phyloP scores from a whole-genome alignment of 176 grass and related monocot species.

The Tuctoria greenei region DNA sequence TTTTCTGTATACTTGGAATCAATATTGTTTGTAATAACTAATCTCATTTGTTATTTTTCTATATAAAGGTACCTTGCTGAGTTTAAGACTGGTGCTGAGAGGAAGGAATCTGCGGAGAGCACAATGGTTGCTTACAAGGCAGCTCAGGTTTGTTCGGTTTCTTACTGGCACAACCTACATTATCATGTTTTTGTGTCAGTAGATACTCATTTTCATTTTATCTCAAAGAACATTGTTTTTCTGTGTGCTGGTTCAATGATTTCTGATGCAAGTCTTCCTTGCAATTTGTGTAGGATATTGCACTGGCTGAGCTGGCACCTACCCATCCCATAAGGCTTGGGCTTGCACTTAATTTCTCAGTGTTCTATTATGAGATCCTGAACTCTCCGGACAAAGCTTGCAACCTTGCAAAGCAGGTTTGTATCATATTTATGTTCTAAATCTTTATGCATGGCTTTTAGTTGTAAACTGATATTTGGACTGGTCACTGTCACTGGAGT shows the following conservation, averaged over 20 bases:
- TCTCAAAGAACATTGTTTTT: not conserved
- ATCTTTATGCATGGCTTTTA: not conserved
- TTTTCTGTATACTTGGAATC: not conserved
- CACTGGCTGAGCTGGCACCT: constrained; percentile 69
- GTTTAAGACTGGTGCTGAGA: constrained; percentile 66
- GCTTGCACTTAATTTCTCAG: constrained; percentile 87
- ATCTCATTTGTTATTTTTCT: not conserved
- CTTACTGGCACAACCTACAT: not conserved
- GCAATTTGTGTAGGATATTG: constrained; percentile 60
- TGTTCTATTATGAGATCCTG: constrained; percentile 91
- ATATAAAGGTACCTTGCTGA: constrained; percentile 78
- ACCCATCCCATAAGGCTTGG: constrained; percentile 88
- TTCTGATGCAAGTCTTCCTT: not conserved
- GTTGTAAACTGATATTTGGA: not conserved
- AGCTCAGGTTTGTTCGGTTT: constrained; percentile 63
- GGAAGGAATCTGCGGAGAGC: constrained; percentile 77
- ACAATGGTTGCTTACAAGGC: constrained; percentile 78
- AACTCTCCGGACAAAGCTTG: constrained; percentile 88
- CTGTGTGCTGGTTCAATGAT: not conserved
- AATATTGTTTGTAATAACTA: not conserved
- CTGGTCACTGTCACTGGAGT: too few species aligned
- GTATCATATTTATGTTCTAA: constrained; percentile 3
- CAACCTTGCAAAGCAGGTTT: constrained; percentile 86
- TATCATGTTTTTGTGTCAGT: not conserved
- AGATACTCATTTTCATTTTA: not conserved